Evolutionary conservation across 257 asterid genomes (phyloP), one percentile per base, ranked within the genome.

Genomic region (Nemophila menziesii): DNA sequence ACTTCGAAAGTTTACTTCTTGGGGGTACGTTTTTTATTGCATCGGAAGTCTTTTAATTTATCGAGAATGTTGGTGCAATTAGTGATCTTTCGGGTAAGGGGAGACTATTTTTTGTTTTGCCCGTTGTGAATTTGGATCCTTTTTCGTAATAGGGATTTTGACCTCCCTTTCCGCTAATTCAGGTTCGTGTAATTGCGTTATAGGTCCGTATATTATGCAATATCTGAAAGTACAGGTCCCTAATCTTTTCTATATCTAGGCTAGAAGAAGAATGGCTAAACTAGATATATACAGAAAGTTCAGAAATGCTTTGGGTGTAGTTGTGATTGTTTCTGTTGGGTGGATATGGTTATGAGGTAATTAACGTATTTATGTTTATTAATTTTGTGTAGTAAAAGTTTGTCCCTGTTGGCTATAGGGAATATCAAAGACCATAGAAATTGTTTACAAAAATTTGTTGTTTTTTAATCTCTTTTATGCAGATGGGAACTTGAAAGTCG

Each of bases 1-100:
- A 79, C 92, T n/a, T 81, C 84, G 22, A 85, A 79, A 69, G 96
- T 90, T 57, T 86, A 55, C 56, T 77, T 68, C 93, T 90, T 52
- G 95, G 99, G 24, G 94, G 78, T 49, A 85, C 94, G 15, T 85
- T 85, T 71, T 82, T 90, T 57, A 52, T 75, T 54, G 94, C 94
- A 12, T 74, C 94, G 0, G 94, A 86, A 71, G 79, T 82, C 52
- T 93, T 85, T 54, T 94, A 82, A 54, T 54, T 90, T 47, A 71
- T 77, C 26, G 99, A 90, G 63, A 85, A 86, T 61, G 94, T 90
- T 20, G 96, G 96, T 9, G 73, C 96, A 22, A 68, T 77, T 57
- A 85, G 94, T 63, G 99, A 90, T 63, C 73, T 74, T 57, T 79
- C 94, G 2, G 99, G 99, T 56, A 90, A 86, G 62, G 94, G 93